Evolutionary conservation across 2,329 filamentous ascomycete genomes (phyloP), one percentile per base, ranked within the genome.

Genomic region (Harringtonia lauricola): DNA sequence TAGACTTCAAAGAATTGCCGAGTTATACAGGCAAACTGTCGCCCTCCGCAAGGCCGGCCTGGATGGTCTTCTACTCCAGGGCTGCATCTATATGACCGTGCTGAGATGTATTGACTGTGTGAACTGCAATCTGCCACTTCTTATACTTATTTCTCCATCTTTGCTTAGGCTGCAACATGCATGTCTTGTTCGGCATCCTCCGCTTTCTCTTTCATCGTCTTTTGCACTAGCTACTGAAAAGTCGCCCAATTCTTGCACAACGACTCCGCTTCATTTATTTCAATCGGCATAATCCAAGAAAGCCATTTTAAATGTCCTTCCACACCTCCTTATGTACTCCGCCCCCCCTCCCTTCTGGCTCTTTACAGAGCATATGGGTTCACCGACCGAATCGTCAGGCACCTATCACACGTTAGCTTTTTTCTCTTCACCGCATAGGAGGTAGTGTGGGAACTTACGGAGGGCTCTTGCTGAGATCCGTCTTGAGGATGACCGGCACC

Each of bases 401-500:
- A 89, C 54, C 83, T 88, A 53, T 19, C 51, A 19, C 31, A 39
- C 15, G 73, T 67, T 56, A 53, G 47, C 10, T 17, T 22, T 30
- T 18, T 12, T 35, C 17, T 3, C 9, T 10, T 14, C 22, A 42
- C 21, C 5, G 7, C 13, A 15, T 13, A 31, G 15, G 8, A 31
- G 30, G 14, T n/a, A 29, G n/a, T n/a, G n/a, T n/a, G n/a, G 21
- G 21, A 39, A 90, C 92, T 81, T 84, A 98, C 89, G 92, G 92
- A 67, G 92, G 92, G 70, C 90, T 96, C 85, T 98, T 98, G 68
- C 75, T 86, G 57, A 98, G 76, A 68, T 98, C 92, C 52, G 92
- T 96, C 81, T 95, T 96, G 58, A 98, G 69, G 61, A 98, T 94
- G 53, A 98, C 85, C n/a, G 92, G 92, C 49, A 98, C 85, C 54